These are phyloP conservation scores for Cyclostephanos tholiformis DNA, from an alignment of 108 stramenopile genomes.

Conservation along the genomic window DNA sequence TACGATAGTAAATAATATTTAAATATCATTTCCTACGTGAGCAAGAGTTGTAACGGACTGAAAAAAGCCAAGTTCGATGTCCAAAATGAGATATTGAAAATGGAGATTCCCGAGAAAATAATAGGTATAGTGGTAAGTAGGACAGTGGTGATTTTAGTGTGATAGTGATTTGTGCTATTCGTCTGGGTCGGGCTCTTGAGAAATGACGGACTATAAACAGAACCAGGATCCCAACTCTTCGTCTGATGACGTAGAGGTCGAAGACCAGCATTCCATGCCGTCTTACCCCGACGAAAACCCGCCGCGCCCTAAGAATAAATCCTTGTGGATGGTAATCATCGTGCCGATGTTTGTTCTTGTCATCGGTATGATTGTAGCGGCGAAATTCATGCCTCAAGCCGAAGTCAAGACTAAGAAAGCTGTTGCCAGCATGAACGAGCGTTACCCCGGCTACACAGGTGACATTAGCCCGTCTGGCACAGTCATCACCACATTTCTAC, in stretches of 20 bases:
- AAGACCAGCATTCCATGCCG: background rate
- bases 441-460: constrained; percentile 1
- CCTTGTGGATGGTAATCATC: background rate
- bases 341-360: background rate
- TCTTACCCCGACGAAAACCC: background rate
- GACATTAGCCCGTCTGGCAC: background rate
- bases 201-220: background rate
- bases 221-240: background rate
- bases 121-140: too few species aligned
- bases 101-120: too few species aligned
- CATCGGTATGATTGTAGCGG: background rate
- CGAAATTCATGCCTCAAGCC: background rate
- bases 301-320: background rate
- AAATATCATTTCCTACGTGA: too few species aligned
- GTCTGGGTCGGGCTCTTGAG: background rate
- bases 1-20: too few species aligned
- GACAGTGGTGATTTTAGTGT: too few species aligned
- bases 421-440: background rate
- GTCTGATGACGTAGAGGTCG: background rate
- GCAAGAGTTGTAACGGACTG: too few species aligned
- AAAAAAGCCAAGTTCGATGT: too few species aligned
- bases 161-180: too few species aligned
- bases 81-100: too few species aligned
- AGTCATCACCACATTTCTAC: background rate
- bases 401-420: background rate